phyloP scores from a whole-genome alignment of 2,329 filamentous ascomycete genomes.

The Davidsoniella eucalypti region DNA sequence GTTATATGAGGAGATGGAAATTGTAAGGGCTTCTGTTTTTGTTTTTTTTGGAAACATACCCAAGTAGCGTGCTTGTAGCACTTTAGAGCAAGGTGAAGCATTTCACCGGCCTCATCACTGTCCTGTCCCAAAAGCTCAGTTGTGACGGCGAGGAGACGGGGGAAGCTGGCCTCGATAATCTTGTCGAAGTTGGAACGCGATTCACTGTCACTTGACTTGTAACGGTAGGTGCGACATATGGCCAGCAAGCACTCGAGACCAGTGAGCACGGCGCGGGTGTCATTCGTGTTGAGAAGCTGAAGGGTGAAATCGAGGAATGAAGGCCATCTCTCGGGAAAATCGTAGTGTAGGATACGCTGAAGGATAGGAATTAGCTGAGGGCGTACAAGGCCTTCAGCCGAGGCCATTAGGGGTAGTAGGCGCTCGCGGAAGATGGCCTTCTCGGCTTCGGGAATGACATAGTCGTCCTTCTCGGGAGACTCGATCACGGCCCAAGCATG shows the following conservation, averaged over 20 bases:
- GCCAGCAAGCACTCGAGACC: conserved; percentile 87
- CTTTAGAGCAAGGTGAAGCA: conserved; percentile 89
- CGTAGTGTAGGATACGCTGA: conserved; percentile 88
- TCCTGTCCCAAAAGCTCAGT: conserved; percentile 79
- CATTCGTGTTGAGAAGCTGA: conserved; percentile 73
- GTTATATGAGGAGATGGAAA: neutral
- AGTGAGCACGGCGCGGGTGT: conserved; percentile 74
- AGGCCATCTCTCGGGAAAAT: conserved; percentile 91
- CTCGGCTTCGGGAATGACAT: conserved; percentile 71
- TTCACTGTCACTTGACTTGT: conserved; percentile 67
- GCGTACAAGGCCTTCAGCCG: conserved; percentile 64
- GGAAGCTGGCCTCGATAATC: conserved; percentile 83
- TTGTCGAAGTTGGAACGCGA: conserved; percentile 75
- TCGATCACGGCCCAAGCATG: conserved; percentile 75
- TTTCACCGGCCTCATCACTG: conserved; percentile 87
- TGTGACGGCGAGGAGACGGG: conserved; percentile 70
- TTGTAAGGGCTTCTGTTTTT: neutral
- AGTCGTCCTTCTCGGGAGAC: conserved; percentile 49
- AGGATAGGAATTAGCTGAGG: conserved; percentile 87
- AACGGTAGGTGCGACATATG: conserved; percentile 88
- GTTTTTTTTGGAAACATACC: conserved; percentile 29
- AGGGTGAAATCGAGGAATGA: conserved; percentile 86
- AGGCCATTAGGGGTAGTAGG: conserved; percentile 74
- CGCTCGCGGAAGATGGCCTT: conserved; percentile 76
- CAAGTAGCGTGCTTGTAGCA: conserved; percentile 97